Conservation (phyloP, 2,329 filamentous ascomycete genomes). For the Colletotrichum siamense region DNA sequence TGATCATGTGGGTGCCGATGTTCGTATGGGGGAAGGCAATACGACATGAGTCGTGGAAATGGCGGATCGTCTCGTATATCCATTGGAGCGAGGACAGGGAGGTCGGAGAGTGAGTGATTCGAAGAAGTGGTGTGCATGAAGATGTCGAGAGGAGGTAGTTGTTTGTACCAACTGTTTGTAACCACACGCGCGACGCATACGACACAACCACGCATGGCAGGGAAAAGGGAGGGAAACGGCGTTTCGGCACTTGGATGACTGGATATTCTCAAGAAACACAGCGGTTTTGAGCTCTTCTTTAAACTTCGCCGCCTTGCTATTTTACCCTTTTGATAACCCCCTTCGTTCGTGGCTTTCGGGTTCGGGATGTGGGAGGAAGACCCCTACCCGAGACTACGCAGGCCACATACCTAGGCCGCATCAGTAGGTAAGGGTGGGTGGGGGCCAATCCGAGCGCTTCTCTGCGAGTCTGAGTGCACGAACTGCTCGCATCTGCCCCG, state of each 20-base stretch:
- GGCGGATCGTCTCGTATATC: slow-evolving; percentile 49
- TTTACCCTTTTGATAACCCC: not conserved
- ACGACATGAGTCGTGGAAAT: slow-evolving; percentile 51
- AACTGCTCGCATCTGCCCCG: slow-evolving; percentile 1
- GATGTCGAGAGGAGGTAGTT: not conserved
- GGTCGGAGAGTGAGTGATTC: slow-evolving; percentile 51
- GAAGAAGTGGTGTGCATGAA: not conserved
- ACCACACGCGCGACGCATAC: not conserved
- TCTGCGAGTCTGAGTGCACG: not conserved
- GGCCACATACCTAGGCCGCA: not conserved
- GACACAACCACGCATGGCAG: not conserved
- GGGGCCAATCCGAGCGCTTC: not conserved
- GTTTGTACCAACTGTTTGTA: not conserved
- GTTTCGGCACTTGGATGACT: not conserved
- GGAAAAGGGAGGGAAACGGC: not conserved
- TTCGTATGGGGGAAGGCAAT: slow-evolving; percentile 58
- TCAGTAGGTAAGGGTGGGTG: not conserved
- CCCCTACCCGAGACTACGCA: not conserved
- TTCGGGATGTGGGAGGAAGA: slow-evolving; percentile 12
- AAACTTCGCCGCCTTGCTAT: not conserved
- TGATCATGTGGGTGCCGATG: slow-evolving; percentile 54
- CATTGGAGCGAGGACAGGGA: slow-evolving; percentile 60
- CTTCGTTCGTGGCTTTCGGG: not conserved
- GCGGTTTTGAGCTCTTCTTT: not conserved
- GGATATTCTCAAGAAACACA: not conserved